Conservation (phyloP, 352 stramenopile species). For the Blastocystis sp. region DNA sequence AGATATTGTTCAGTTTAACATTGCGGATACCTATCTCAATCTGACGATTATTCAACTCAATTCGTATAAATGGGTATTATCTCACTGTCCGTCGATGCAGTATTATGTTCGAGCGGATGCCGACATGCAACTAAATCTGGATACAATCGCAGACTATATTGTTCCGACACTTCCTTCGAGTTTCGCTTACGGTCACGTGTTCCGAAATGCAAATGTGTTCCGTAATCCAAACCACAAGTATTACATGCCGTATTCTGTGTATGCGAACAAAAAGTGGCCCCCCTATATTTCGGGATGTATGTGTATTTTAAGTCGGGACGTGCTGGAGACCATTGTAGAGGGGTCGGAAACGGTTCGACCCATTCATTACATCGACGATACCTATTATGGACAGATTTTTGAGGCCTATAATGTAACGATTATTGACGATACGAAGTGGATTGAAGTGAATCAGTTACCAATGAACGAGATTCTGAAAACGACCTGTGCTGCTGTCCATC, state of each 20-base stretch:
- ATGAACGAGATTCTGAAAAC: background rate
- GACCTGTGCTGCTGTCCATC: background rate
- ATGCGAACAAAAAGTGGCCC: background rate
- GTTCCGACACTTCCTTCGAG: background rate
- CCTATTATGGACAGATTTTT: conserved; percentile 18
- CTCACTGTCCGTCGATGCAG: background rate
- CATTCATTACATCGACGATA: conserved; percentile 46
- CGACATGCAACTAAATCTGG: background rate
- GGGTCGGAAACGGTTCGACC: background rate
- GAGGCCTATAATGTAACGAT: background rate
- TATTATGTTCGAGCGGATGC: background rate
- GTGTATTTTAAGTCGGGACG: background rate
- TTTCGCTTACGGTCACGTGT: background rate
- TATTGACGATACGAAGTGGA: background rate
- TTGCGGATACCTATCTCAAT: background rate
- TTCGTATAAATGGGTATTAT: background rate
- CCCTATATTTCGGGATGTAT: conserved; percentile 20
- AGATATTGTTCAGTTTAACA: conserved; percentile 34
- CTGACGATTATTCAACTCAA: background rate
- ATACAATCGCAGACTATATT: background rate
- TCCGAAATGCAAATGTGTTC: background rate
- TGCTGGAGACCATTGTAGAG: background rate
- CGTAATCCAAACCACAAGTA: background rate
- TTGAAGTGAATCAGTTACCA: background rate
- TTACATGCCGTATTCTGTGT: background rate